Conservation (phyloP, 2,329 filamentous ascomycete genomes). For the Alternaria sp. region DNA sequence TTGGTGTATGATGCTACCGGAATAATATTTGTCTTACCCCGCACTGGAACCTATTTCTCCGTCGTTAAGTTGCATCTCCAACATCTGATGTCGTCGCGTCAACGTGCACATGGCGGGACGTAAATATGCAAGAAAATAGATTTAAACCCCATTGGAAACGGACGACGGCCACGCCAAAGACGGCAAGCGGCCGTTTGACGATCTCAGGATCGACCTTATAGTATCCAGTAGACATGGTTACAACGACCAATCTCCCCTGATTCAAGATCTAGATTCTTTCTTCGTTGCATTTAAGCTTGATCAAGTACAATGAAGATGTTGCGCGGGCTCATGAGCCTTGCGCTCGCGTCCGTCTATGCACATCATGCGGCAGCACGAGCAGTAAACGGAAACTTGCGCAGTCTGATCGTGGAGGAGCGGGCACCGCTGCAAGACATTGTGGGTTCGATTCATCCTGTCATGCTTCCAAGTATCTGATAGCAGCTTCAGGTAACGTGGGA, state of each 20-base stretch:
- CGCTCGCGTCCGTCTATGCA: neutral
- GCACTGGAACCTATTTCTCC: neutral
- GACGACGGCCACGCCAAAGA: neutral
- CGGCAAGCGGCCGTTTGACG: neutral
- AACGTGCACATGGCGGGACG: neutral
- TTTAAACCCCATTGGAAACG: neutral
- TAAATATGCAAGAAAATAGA: neutral
- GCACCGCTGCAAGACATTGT: conserved; percentile 63
- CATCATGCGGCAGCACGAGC: neutral
- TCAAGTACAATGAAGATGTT: neutral
- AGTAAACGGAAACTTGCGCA: neutral
- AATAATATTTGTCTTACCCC: neutral
- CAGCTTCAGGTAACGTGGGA: conserved; percentile 69
- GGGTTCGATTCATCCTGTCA: conserved; percentile 23
- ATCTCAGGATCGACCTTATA: neutral
- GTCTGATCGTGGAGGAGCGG: neutral
- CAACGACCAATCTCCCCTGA: neutral
- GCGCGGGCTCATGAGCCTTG: neutral
- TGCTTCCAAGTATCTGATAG: neutral
- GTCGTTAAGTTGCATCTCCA: neutral
- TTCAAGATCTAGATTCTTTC: neutral
- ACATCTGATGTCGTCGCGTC: neutral
- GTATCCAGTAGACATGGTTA: neutral
- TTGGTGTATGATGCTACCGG: neutral
- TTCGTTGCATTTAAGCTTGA: neutral